A percentile compares a stretch with the other conserved stretches of the same genome.
These are phyloP conservation scores for Leccinum arenicola DNA, from an alignment of 768 basidiomycete genomes.

Conservation along the genomic window DNA sequence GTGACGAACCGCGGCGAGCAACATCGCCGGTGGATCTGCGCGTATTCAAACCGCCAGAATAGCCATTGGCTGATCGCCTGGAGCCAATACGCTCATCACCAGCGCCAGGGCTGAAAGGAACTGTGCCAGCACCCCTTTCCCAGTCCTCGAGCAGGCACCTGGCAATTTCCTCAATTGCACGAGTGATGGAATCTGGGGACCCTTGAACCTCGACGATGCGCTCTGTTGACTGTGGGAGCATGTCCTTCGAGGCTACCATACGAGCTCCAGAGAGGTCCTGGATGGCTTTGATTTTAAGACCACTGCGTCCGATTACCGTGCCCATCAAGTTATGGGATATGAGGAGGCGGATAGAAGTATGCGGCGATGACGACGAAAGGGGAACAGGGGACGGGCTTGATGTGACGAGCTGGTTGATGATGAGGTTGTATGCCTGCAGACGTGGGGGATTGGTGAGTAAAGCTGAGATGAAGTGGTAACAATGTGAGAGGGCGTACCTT, in stretches of 20 bases:
- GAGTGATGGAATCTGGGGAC: slow-evolving; percentile 85
- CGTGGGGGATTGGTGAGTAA: slow-evolving; percentile 13
- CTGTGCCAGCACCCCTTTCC: slow-evolving; percentile 91
- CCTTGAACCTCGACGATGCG: slow-evolving; percentile 98
- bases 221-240: slow-evolving; percentile 98
- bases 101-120: slow-evolving; percentile 91
- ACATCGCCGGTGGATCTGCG: slow-evolving; percentile 69
- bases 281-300: slow-evolving; percentile 98
- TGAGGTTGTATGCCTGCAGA: slow-evolving; percentile 87
- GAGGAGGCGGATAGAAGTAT: slow-evolving; percentile 92
- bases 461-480: background rate
- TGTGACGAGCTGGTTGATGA: slow-evolving; percentile 86
- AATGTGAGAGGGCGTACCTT: slow-evolving; percentile 52
- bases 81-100: slow-evolving; percentile 61
- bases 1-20: slow-evolving; percentile 41
- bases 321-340: slow-evolving; percentile 99
- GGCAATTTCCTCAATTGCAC: slow-evolving; percentile 93
- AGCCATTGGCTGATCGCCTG: slow-evolving; percentile 52
- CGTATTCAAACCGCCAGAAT: slow-evolving; percentile 44
- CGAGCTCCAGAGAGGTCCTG: slow-evolving; percentile 94
- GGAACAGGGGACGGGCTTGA: slow-evolving; percentile 72
- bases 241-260: slow-evolving; percentile 99
- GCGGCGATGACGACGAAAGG: slow-evolving; percentile 57
- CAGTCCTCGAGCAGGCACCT: slow-evolving; percentile 95
- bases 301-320: slow-evolving; percentile 93